Base-by-base conservation (phyloP, 805 yeast genomes). In the Candida adriatica region DNA sequence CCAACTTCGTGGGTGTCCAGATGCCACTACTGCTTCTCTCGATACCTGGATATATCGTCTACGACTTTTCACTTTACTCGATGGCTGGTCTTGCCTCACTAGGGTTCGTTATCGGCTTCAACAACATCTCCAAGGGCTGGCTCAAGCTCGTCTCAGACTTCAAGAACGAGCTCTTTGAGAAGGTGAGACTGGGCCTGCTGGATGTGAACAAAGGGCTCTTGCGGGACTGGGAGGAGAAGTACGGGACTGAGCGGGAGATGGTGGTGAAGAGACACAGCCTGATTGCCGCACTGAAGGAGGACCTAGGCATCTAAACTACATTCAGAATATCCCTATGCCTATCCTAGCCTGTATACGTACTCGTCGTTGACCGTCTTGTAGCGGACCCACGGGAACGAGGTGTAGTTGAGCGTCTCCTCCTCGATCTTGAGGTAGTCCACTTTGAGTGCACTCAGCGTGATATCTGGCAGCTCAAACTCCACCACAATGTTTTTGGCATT, bases 311-410 rank as follows among this genome's bases (percentile, higher is more conserved):
- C 14, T 19, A 10, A 10, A 13, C 8, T 18, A 21, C 27, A 15
- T 16, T 16, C 7, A 10, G 29, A 23, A 8, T 7, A 30, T 30
- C 9, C 19, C 3, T 25, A 24, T 19, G 13, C 16, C 11, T 8
- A 10, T 34, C 34, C 31, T 31, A 41, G 20, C 46, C 55, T 50
- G 39, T 47, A 50, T 16, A 50, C 39, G 34, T 48, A 50, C 34
- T 59, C 64, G 42, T 62, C 70, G 22, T 39, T 46, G 15, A 54
- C 40, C 5, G 70, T 68, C 36, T 67, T 56, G 46, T 81, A 79
- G 33, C 80, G 63, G 1, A 82, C 79, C 94, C 94, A 82, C 0
- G 92, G 88, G 48, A 82, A 81, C 25, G 83, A 70, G 6, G 82
- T 74, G 43, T 77, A 77, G 31, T 69, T 62, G 48, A 80, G 52